These are phyloP conservation scores for Irpex sp. DNA, from an alignment of 1,284 basidiomycete genomes.

Conservation along the genomic window DNA sequence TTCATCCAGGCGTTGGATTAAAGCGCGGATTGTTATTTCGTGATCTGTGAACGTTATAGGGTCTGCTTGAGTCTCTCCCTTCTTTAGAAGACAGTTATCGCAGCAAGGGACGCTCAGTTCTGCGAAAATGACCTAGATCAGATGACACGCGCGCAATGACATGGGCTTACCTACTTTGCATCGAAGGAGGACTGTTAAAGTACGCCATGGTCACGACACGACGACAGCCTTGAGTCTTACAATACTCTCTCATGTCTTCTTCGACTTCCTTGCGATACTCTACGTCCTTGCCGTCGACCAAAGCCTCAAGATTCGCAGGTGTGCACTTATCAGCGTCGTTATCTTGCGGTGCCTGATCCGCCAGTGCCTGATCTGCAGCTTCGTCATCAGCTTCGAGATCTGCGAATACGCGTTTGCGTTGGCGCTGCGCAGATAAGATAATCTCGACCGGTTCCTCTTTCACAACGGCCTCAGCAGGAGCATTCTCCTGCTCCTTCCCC, in stretches of 20 bases:
- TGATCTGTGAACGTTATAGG: not conserved
- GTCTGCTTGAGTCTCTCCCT: not conserved
- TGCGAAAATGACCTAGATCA: no score
- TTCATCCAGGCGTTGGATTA: not conserved
- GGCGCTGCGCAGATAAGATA: not conserved
- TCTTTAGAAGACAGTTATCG: conserved; percentile 5
- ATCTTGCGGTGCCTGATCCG: not conserved
- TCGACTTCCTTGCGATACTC: conserved; percentile 8
- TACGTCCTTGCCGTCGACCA: not conserved
- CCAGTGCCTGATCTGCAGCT: not conserved
- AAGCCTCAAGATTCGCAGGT: not conserved
- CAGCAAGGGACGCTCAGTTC: conserved; percentile 8
- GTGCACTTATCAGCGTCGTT: not conserved
- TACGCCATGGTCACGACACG: conserved; percentile 11
- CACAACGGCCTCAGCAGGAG: not conserved
- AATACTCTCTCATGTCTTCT: conserved; percentile 9
- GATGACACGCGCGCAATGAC: no score
- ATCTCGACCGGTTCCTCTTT: not conserved
- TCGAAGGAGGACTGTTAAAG: conserved; percentile 14
- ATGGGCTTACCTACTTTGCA: no score
- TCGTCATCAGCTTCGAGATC: not conserved
- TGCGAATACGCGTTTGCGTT: not conserved
- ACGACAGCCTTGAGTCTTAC: conserved; percentile 12
- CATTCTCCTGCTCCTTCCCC: not conserved
- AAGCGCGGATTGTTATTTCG: not conserved